phyloP scores from a whole-genome alignment of 2,329 filamentous ascomycete genomes.

The Aspergillus sp. region DNA sequence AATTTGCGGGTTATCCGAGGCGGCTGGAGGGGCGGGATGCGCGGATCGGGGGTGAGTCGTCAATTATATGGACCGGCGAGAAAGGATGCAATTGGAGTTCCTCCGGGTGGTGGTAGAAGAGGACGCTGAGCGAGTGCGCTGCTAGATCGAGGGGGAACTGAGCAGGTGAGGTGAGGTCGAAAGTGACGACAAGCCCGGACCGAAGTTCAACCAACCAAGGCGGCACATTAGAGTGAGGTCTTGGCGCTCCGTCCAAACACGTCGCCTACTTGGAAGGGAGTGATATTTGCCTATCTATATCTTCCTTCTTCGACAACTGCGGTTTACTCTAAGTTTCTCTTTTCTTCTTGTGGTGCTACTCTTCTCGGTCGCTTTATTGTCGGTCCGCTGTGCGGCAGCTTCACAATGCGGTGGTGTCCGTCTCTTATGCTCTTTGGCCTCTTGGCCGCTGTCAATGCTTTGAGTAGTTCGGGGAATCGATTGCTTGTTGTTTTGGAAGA shows the following conservation, averaged over 20 bases:
- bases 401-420: slow-evolving; percentile 74
- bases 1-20: slow-evolving; percentile 24
- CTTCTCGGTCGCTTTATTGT: slow-evolving; percentile 21
- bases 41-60: neutral
- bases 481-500: slow-evolving; percentile 88
- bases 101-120: neutral
- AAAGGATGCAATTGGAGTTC: neutral
- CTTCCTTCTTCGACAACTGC: slow-evolving; percentile 28
- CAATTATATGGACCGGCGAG: slow-evolving; percentile 12
- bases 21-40: neutral
- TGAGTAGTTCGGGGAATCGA: slow-evolving; percentile 78
- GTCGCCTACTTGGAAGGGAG: slow-evolving; percentile 42
- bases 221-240: slow-evolving; percentile 34
- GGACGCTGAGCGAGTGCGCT: slow-evolving; percentile 1
- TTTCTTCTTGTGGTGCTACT: slow-evolving; percentile 22
- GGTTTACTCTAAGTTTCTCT: slow-evolving; percentile 16
- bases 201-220: slow-evolving; percentile 27
- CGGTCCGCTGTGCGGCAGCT: slow-evolving; percentile 40
- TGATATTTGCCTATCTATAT: neutral
- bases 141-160: slow-evolving; percentile 14
- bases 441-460: slow-evolving; percentile 60
- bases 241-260: slow-evolving; percentile 50
- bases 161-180: slow-evolving; percentile 31
- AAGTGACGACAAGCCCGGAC: slow-evolving; percentile 36
- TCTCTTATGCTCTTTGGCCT: slow-evolving; percentile 71